Evolutionary conservation across 345 rosid genomes (phyloP).

Genomic region (Moricandia arvensis): DNA sequence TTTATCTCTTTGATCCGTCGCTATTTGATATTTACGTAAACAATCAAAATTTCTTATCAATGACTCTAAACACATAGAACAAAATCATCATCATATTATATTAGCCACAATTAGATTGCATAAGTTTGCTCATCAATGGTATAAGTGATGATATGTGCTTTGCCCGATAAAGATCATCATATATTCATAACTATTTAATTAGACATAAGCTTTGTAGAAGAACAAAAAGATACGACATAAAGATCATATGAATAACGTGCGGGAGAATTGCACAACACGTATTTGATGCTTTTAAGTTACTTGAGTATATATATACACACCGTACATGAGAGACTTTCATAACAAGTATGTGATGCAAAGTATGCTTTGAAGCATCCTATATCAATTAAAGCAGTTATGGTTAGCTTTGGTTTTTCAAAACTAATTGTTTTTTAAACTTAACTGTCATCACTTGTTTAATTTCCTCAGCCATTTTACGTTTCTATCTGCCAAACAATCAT

Average conservation of each 20-base stretch:
- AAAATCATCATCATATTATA: no score
- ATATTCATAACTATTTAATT: not conserved
- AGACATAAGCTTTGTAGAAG: slow-evolving; percentile 3
- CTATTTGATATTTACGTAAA: not conserved
- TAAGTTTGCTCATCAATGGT: not conserved
- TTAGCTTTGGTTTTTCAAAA: not conserved
- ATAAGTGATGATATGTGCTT: not conserved
- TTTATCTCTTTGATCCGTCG: not conserved
- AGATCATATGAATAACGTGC: slow-evolving; percentile 29
- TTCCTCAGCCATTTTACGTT: not conserved
- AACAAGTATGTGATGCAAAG: slow-evolving; percentile 21
- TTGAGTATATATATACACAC: slow-evolving; percentile 1
- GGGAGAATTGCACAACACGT: slow-evolving; percentile 23
- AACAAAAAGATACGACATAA: slow-evolving; percentile 24
- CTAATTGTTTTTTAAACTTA: not conserved
- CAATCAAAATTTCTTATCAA: not conserved
- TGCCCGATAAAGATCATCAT: not conserved
- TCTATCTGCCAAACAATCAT: not conserved
- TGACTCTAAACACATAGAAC: not conserved
- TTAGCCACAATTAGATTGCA: not conserved
- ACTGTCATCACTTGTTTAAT: not conserved
- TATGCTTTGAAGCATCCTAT: slow-evolving; percentile 34
- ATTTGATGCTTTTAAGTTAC: slow-evolving; percentile 31
- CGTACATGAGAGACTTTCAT: slow-evolving; percentile 16
- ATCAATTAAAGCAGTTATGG: not conserved